These are phyloP conservation scores for Colletotrichum sp. DNA, from an alignment of 2,329 filamentous ascomycete genomes.

Conservation along the genomic window DNA sequence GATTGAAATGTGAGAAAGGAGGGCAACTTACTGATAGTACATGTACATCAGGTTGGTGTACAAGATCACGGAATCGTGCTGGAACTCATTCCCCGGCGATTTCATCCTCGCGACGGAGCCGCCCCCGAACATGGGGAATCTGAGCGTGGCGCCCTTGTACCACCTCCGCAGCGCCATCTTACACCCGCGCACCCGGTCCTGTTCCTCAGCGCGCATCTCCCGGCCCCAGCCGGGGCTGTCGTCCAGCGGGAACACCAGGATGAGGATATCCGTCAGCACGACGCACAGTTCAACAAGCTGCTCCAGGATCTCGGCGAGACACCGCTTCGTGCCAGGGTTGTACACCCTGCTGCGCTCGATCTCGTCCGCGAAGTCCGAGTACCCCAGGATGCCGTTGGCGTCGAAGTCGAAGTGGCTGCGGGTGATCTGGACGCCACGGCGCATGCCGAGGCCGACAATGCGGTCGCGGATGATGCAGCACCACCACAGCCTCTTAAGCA, in stretches of 20 bases:
- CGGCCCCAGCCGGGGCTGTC: constrained; percentile 45
- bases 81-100: constrained; percentile 31
- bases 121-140: constrained; percentile 43
- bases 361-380: constrained; percentile 51
- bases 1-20: fast-evolving
- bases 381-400: constrained; percentile 38
- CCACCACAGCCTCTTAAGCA: constrained; percentile 60
- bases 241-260: constrained; percentile 48
- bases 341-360: constrained; percentile 50
- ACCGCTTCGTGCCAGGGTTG: constrained; percentile 46
- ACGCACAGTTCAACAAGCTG: constrained; percentile 51
- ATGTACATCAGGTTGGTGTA: constrained; percentile 56
- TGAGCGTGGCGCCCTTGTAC: constrained; percentile 42
- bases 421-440: constrained; percentile 56
- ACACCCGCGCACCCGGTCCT: constrained; percentile 36
- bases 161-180: constrained; percentile 42
- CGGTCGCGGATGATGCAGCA: constrained; percentile 58
- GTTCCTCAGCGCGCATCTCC: constrained; percentile 34
- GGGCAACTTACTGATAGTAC: constrained; percentile 51
- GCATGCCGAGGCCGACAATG: constrained; percentile 52
- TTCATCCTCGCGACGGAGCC: constrained; percentile 30
- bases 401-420: constrained; percentile 50
- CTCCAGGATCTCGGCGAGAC: constrained; percentile 48
- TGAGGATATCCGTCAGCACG: constrained; percentile 51
- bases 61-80: constrained; percentile 46